Base-by-base conservation (phyloP, 2,329 filamentous ascomycete species). In the Lanzia echinophila region DNA sequence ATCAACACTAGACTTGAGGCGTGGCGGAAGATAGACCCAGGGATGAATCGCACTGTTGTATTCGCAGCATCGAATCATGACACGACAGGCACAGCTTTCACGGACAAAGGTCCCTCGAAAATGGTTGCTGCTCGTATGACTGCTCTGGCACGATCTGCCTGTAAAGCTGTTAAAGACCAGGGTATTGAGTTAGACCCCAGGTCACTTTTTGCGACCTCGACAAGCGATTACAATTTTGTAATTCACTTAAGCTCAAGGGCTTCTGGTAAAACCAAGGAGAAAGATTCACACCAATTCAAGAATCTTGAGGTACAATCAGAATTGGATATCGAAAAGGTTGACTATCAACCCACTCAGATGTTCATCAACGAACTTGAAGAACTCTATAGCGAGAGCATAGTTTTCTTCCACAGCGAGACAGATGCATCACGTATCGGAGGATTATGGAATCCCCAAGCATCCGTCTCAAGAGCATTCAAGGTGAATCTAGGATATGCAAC, bases 1-100 rank as follows among this genome's bases (percentile, higher is more conserved):
- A 83, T 94, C 58, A 78, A 77, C 36, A 87, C 84, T 3, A 83
- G 86, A 19, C 85, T 97, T 55, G 82, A 89, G 57, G 84, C 86
- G 13, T 95, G 90, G 89, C 81, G 94, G 55, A 89, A 87, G 60
- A 84, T 94, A 51, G 94, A 99, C 65, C 90, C 91, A 1, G 83
- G 79, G 50, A 88, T 97, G 84, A 95, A 94, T 70, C 84, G 83
- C 57, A 81, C 88, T 2, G 84, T 87, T 17, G 73, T 97, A 38
- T 88, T 96, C 64, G 86, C 86, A 3, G 90, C 90, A 2, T 90
- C 89, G 0, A 87, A 88, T 50, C 74, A 88, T 58, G 90, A 96
- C 63, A 71, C 74, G 5, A 87, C 86, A 34, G 94, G 94, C 3
- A 82, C 85, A 8, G 86, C 86, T 0, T 97, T 90, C 78, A 96